A percentile compares a stretch with the other conserved stretches of the same genome.
These are phyloP conservation scores for Pholiota conissans DNA, from an alignment of 768 basidiomycete genomes.

Conservation along the genomic window DNA sequence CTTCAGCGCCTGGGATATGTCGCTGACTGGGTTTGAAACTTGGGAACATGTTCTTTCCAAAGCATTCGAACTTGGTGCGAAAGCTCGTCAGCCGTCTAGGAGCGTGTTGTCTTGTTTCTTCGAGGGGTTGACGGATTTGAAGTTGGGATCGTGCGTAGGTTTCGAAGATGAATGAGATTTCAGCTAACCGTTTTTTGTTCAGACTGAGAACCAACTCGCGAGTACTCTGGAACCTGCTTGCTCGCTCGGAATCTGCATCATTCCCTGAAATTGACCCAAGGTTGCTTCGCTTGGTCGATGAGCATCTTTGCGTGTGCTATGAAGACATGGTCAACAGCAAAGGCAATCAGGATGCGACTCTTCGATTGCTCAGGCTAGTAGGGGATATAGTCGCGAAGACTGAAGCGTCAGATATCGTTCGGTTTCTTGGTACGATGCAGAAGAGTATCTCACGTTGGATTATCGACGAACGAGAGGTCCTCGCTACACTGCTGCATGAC, in stretches of 20 bases:
- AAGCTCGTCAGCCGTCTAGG: conserved; percentile 10
- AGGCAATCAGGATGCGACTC: not conserved
- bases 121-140: conserved; percentile 22
- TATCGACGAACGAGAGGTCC: conserved; percentile 39
- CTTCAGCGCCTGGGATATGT: conserved; percentile 47
- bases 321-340: not conserved
- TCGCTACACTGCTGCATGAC: conserved; percentile 46
- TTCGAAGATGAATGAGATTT: not conserved
- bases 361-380: conserved; percentile 27
- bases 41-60: conserved; percentile 42
- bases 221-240: conserved; percentile 10
- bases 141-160: conserved; percentile 12
- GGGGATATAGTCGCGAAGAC: conserved; percentile 31
- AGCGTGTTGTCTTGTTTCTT: conserved; percentile 29
- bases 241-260: not conserved
- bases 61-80: conserved; percentile 26
- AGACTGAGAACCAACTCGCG: conserved; percentile 14
- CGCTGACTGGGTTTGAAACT: conserved; percentile 34
- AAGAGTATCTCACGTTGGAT: conserved; percentile 52
- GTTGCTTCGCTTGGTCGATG: not conserved
- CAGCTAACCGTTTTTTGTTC: not conserved
- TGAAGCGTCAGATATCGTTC: conserved; percentile 27
- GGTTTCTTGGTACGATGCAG: conserved; percentile 35
- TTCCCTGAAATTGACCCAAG: not conserved
- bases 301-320: not conserved